Conservation (phyloP, 2,329 filamentous ascomycete genomes). For the Aspergillus flavus region DNA sequence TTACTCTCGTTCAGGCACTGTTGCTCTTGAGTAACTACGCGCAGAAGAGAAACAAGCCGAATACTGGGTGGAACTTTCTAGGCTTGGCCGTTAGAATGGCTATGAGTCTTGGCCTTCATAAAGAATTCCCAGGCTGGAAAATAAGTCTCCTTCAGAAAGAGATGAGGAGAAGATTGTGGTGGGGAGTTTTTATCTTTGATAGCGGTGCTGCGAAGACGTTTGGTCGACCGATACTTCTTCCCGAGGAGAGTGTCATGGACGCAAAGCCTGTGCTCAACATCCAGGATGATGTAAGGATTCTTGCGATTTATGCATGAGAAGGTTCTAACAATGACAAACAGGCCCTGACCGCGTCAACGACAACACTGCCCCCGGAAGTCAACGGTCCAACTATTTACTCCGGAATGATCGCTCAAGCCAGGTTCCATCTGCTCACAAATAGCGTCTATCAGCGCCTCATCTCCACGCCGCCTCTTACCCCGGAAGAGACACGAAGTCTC, state of each 20-base stretch:
- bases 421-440: constrained; percentile 48
- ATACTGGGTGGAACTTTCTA: constrained; percentile 53
- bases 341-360: constrained; percentile 41
- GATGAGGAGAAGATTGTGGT: constrained; percentile 45
- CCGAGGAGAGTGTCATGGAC: constrained; percentile 48
- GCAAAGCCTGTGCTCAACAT: constrained; percentile 49
- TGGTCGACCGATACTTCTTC: constrained; percentile 51
- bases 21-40: constrained; percentile 53
- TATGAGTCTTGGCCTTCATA: constrained; percentile 54
- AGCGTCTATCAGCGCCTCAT: constrained; percentile 49
- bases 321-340: constrained; percentile 15
- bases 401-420: constrained; percentile 45
- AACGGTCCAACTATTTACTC: constrained; percentile 47
- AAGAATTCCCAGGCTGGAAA: constrained; percentile 52
- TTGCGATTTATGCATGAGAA: background rate
- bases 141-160: constrained; percentile 47
- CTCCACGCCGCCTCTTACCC: constrained; percentile 43
- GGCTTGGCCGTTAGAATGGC: constrained; percentile 54
- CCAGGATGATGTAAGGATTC: constrained; percentile 39
- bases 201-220: constrained; percentile 56
- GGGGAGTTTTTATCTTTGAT: constrained; percentile 51
- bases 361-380: constrained; percentile 39
- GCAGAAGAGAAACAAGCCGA: constrained; percentile 55
- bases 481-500: constrained; percentile 44
- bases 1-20: constrained; percentile 53